Conservation (phyloP, 2,329 filamentous ascomycete genomes). For the Trichoderma hamatum region DNA sequence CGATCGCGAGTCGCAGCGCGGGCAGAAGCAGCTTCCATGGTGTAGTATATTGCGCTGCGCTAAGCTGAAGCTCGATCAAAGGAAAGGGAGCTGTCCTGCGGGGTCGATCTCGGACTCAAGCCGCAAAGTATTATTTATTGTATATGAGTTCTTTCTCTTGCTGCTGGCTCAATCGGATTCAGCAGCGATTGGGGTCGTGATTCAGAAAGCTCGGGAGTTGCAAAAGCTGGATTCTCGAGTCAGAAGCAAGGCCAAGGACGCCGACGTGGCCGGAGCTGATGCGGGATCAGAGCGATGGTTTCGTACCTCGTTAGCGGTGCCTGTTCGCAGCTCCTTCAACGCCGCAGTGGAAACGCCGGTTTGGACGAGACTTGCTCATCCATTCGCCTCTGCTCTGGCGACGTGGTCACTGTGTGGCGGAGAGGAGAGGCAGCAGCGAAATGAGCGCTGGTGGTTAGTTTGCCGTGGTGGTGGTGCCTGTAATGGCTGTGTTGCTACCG, state of each 20-base stretch:
- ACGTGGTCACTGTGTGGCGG: constrained; percentile 25
- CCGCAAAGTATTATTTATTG: background rate
- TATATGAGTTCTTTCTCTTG: background rate
- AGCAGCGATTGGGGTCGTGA: background rate
- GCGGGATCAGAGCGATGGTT: background rate
- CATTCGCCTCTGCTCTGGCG: constrained; percentile 25
- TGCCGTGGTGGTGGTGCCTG: background rate
- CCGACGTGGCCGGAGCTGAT: constrained; percentile 16
- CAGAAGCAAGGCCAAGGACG: background rate
- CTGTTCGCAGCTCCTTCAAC: constrained; percentile 21
- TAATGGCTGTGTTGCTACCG: background rate
- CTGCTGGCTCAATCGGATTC: background rate
- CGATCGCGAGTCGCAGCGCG: constrained; percentile 94
- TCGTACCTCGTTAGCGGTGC: constrained; percentile 1
- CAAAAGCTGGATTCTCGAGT: constrained; percentile 1
- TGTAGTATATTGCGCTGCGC: background rate
- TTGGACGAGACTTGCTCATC: constrained; percentile 8
- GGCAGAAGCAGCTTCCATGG: constrained; percentile 92
- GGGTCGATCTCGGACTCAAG: background rate
- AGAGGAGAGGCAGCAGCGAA: background rate
- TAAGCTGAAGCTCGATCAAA: background rate
- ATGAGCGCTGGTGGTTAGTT: background rate
- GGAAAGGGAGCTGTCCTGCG: background rate
- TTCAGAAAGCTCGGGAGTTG: background rate
- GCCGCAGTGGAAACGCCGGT: constrained; percentile 15